Percentiles rank a stretch among this genome's conserved stretches.
These are phyloP conservation scores for Tuber aestivum DNA, from an alignment of 495 filamentous ascomycete species.

Conservation along the genomic window DNA sequence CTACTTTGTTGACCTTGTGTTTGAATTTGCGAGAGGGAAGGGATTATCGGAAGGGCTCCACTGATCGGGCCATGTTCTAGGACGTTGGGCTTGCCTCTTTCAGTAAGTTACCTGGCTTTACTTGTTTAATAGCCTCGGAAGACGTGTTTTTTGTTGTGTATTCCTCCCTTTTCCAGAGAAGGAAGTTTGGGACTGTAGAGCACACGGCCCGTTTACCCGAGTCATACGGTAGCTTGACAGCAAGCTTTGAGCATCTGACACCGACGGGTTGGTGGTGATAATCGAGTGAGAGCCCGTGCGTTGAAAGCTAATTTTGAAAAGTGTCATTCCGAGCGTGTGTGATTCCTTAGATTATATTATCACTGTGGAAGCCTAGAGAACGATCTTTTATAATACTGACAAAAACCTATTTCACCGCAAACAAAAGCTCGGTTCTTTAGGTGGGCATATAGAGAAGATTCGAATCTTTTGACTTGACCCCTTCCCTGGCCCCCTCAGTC, in stretches of 20 bases:
- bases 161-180: too few species aligned
- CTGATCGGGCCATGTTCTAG: too few species aligned
- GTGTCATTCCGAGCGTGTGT: neutral
- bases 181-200: too few species aligned
- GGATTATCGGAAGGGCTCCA: too few species aligned
- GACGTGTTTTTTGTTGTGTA: too few species aligned
- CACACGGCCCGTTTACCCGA: too few species aligned
- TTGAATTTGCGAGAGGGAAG: neutral
- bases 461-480: neutral
- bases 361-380: neutral
- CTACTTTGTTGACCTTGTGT: neutral
- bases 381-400: neutral
- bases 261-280: neutral
- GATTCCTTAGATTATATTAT: neutral
- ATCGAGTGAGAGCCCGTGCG: neutral
- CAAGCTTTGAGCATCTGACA: neutral
- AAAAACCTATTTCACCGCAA: neutral
- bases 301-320: neutral
- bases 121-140: too few species aligned
- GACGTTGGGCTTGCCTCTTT: too few species aligned
- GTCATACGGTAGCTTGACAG: neutral
- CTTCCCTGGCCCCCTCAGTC: neutral
- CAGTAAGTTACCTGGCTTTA: too few species aligned
- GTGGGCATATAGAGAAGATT: too few species aligned
- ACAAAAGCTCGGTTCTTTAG: neutral